Evolutionary conservation across 805 yeast genomes (phyloP), one percentile per base, ranked within the genome.

Genomic region (Sugiyamaella valdiviana): DNA sequence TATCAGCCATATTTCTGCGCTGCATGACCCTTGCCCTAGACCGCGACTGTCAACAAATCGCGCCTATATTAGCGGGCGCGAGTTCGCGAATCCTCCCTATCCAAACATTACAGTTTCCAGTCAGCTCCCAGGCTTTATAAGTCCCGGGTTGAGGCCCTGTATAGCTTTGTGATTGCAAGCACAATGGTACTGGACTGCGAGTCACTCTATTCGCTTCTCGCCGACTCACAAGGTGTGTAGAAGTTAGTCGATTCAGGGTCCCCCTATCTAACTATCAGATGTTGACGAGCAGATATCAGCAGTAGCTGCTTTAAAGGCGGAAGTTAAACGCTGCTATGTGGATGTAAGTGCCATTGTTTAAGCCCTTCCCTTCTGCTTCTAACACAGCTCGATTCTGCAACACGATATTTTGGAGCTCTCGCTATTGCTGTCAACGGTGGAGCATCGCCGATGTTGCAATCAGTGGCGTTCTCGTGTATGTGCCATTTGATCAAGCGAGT

Each of bases 401-500:
- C 44, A 17, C 50, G 45, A 15, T 61, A 60, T 43, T 61, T 62
- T 48, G 57, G 54, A 23, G 61, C 65, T 3, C 55, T 63, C 17
- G 51, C 53, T 10, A 22, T 41, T 1, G 63, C 56, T 7, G 46
- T 53, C 26, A 22, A 23, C n/a, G 29, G 32, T 36, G 39, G 20
- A 6, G 42, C 43, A 4, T 56, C 55, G 20, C 48, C 43, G 3
- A 47, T 51, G 6, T 50, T 57, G n/a, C 53, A 51, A 12, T 42
- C 57, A 1, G 50, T 64, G 14, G 62, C 75, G 0, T 73, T 74
- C 50, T 68, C 76, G 1, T 60, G 76, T 23, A 55, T 74, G 16
- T 72, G 76, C 51, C 74, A 75, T 54, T 55, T 75, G 14, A 63
- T 71, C 20, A 72, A 73, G 50, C 62, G 79, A 7, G 65, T 71